Evolutionary conservation across 192 early-diverging fungal species (phyloP).

Genomic region (Coemansia sp.): DNA sequence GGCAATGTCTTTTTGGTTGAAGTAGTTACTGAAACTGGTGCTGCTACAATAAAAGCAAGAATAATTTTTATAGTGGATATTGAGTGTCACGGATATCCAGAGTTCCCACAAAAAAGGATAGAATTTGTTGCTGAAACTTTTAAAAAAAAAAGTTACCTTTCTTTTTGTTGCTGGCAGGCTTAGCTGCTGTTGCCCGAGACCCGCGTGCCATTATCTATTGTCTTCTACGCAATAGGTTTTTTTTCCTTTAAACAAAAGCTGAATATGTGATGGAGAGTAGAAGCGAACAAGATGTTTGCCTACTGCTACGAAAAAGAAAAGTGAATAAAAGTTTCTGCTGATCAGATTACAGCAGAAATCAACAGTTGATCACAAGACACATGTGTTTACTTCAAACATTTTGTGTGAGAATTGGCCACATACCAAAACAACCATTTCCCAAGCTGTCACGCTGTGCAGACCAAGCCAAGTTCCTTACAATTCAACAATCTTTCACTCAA

Average conservation of each 20-base stretch:
- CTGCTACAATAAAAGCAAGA: neutral
- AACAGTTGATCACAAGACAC: neutral
- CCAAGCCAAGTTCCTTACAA: neutral
- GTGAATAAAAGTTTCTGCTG: neutral
- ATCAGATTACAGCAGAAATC: neutral
- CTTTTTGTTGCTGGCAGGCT: slow-evolving; percentile 14
- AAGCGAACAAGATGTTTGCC: neutral
- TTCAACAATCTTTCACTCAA: neutral
- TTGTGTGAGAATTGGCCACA: neutral
- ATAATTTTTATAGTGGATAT: neutral
- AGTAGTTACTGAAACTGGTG: neutral
- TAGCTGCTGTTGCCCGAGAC: slow-evolving; percentile 13
- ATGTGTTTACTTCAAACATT: slow-evolving; percentile 3
- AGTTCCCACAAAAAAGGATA: neutral
- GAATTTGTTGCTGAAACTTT: slow-evolving; percentile 1
- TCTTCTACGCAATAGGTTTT: neutral
- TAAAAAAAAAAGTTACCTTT: slow-evolving; percentile 12
- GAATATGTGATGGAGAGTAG: neutral
- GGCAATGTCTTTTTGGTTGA: slow-evolving; percentile 2
- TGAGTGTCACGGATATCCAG: neutral
- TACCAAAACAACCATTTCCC: neutral
- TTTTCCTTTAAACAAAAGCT: neutral
- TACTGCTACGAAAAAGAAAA: slow-evolving; percentile 1
- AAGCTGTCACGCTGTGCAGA: neutral
- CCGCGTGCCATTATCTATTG: slow-evolving; percentile 12